Evolutionary conservation across 805 yeast species (phyloP).

Genomic region (Candida silvicultrix): DNA sequence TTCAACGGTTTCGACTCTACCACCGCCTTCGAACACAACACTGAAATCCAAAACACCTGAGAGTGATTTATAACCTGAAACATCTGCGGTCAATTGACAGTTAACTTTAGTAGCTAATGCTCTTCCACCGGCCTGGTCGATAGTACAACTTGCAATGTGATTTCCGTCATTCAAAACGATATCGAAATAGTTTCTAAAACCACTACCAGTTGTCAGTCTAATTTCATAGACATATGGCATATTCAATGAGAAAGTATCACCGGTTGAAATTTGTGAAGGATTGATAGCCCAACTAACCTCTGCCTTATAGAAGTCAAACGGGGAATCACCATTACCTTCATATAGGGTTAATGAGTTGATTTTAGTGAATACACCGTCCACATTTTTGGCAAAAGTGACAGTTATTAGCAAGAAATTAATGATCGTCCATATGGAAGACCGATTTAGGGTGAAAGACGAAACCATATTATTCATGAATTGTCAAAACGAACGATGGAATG

Average conservation of each 20-base stretch:
- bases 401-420: too few relatives aligned
- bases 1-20: neutral
- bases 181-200: neutral
- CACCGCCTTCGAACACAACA: neutral
- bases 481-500: too few relatives aligned
- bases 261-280: neutral
- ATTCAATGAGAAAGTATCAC: neutral
- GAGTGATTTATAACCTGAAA: neutral
- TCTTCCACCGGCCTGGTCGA: neutral
- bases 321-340: neutral
- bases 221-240: neutral
- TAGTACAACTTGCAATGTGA: neutral
- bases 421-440: too few relatives aligned
- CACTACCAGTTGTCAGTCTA: neutral
- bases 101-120: neutral
- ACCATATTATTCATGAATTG: too few relatives aligned
- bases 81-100: neutral
- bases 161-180: neutral
- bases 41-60: neutral
- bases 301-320: neutral
- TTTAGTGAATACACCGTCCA: neutral
- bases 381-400: too few relatives aligned
- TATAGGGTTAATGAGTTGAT: neutral
- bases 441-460: too few relatives aligned
- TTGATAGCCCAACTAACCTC: neutral